Evolutionary conservation across 768 basidiomycete species (phyloP), one percentile per base, ranked within the genome.

Genomic region (Lactarius hatsudake): DNA sequence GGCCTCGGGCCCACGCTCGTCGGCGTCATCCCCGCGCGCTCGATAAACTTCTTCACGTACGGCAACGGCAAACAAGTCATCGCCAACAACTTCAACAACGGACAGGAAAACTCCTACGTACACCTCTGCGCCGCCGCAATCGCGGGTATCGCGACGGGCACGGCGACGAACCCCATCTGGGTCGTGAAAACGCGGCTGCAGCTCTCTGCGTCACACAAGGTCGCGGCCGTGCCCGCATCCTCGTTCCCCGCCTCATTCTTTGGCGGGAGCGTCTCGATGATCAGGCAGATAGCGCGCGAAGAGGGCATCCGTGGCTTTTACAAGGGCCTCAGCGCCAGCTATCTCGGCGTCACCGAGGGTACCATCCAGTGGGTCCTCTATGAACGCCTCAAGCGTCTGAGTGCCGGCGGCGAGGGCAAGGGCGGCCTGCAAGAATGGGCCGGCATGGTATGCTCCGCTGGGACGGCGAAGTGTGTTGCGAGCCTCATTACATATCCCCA

Each of bases 311-410:
- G 82, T 5, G 97, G 96, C 1, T 91, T 98, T 71, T 99, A 99
- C 79, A 94, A 95, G 77, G 97, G 97, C 1, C 78, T 99, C 48
- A 94, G 89, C 71, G 97, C 97, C 65, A 94, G 92, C 69, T 94
- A 96, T 78, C 82, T 99, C 10, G 97, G 97, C 26, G 96, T 98
- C 18, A 92, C 95, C 26, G 97, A 99, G 77, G 90, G 90, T 2
- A 93, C 94, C 23, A 98, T 99, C 58, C 96, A 98, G 76, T 99
- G 97, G 97, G 91, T 91, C 45, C 79, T 99, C 18, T 98, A 99
- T 76, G 97, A 99, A 78, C 86, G 89, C 61, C 80, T 98, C 72
- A 98, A 98, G 78, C 82, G 78, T 69, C 72, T 96, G 38, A 87
- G 82, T 5, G 79, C 79, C 36, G 77, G 77, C 1, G 77, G 82